Evolutionary conservation across 164 flowering plant genomes (phyloP).

Genomic region (Dillenia suffruticosa): DNA sequence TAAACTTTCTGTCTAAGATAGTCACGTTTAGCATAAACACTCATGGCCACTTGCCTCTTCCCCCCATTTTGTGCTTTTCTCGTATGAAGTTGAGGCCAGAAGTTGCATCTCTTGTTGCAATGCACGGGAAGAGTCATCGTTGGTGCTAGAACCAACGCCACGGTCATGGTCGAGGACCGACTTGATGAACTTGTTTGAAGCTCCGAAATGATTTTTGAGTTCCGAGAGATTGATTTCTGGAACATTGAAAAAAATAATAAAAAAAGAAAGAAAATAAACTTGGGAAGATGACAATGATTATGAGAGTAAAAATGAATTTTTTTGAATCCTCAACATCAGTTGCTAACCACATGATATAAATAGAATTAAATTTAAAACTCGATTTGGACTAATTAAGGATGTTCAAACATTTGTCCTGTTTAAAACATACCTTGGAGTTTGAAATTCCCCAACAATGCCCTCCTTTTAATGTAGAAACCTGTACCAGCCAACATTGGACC

Average conservation of each 20-base stretch:
- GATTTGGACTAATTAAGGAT: too few relatives aligned
- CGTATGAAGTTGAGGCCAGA: slow-evolving; percentile 23
- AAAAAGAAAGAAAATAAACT: background rate
- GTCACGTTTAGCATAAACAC: too few relatives aligned
- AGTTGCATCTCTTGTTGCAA: slow-evolving; percentile 19
- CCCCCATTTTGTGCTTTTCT: slow-evolving; percentile 33
- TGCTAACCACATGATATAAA: too few relatives aligned
- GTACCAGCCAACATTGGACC: slow-evolving; percentile 46
- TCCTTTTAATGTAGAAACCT: slow-evolving; percentile 38
- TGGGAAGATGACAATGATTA: too few relatives aligned
- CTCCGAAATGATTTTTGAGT: background rate
- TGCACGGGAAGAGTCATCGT: too few relatives aligned
- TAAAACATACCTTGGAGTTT: slow-evolving; percentile 4
- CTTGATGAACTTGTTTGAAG: background rate
- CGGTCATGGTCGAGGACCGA: background rate
- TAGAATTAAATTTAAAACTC: too few relatives aligned
- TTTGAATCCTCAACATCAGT: too few relatives aligned
- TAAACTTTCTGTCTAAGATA: too few relatives aligned
- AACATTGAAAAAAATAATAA: too few relatives aligned
- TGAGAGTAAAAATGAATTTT: too few relatives aligned
- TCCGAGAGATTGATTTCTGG: background rate
- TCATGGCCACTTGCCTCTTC: slow-evolving; percentile 15
- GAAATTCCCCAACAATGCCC: slow-evolving; percentile 24
- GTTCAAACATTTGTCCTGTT: too few relatives aligned
- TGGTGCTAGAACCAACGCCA: too few relatives aligned